phyloP scores from a whole-genome alignment of 108 stramenopile species.

The Cyclotella distinguenda region DNA sequence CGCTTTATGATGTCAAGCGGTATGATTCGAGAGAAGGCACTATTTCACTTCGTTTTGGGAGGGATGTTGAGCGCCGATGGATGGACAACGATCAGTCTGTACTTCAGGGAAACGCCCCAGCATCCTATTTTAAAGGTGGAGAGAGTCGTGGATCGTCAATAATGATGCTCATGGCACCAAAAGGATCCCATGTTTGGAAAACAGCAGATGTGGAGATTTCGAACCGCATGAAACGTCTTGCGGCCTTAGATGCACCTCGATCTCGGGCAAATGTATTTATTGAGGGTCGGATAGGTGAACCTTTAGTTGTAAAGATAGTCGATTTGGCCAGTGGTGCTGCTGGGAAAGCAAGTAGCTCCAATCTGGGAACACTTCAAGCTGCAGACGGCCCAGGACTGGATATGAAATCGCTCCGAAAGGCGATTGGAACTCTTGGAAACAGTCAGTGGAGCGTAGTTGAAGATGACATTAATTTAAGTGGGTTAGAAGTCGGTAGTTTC shows the following conservation, averaged over 20 bases:
- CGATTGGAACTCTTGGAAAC: conserved; percentile 69
- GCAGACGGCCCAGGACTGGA: conserved; percentile 45
- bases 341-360: conserved; percentile 28
- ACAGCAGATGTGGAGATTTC: conserved; percentile 67
- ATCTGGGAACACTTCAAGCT: conserved; percentile 37
- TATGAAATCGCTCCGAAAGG: conserved; percentile 48
- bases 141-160: background rate
- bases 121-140: conserved; percentile 7
- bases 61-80: conserved; percentile 54
- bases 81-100: conserved; percentile 43
- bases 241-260: conserved; percentile 35
- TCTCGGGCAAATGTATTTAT: conserved; percentile 38
- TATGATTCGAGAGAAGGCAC: conserved; percentile 29
- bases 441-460: conserved; percentile 39
- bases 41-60: conserved; percentile 42
- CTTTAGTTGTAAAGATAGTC: conserved; percentile 40
- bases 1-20: conserved; percentile 31
- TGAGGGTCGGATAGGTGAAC: conserved; percentile 42
- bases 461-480: conserved; percentile 41
- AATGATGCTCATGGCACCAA: conserved; percentile 45
- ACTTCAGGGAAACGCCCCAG: conserved; percentile 9
- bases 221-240: conserved; percentile 55
- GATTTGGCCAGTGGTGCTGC: conserved; percentile 37
- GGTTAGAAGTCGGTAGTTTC: conserved; percentile 50
- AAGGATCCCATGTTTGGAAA: conserved; percentile 71